Conservation (phyloP, 2,329 filamentous ascomycete species). For the Alternaria brassicae region DNA sequence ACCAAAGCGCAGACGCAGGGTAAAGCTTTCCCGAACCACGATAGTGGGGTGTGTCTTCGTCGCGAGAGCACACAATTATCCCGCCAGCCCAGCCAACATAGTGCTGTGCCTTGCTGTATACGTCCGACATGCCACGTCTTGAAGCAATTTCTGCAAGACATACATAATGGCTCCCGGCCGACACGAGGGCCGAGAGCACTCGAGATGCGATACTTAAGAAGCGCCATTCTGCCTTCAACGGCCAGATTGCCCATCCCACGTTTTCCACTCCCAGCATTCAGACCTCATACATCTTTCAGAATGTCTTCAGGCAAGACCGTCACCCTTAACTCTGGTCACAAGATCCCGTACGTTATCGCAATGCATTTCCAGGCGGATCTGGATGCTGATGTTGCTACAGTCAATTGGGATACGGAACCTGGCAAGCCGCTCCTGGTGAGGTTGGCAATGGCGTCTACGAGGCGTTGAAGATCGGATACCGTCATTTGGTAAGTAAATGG, state of each 20-base stretch:
- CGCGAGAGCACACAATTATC: conserved; percentile 35
- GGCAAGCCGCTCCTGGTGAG: conserved; percentile 45
- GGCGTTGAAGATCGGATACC: conserved; percentile 44
- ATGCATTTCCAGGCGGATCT: not conserved
- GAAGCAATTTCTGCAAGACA: conserved; percentile 21
- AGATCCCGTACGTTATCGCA: conserved; percentile 60
- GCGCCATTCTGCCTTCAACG: conserved; percentile 11
- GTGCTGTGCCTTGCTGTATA: conserved; percentile 24
- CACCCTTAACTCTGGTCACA: conserved; percentile 40
- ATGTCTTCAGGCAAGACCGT: conserved; percentile 49
- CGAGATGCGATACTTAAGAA: conserved; percentile 25
- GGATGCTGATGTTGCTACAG: conserved; percentile 49
- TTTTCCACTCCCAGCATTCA: not conserved
- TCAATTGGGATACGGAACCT: conserved; percentile 48
- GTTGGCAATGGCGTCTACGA: conserved; percentile 53
- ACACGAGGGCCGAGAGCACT: conserved; percentile 3
- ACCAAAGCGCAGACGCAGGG: not conserved
- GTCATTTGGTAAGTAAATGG: conserved; percentile 38
- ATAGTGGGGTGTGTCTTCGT: conserved; percentile 30
- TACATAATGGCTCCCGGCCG: conserved; percentile 2
- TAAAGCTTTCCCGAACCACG: conserved; percentile 18
- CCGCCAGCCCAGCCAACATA: conserved; percentile 28
- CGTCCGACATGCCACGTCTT: conserved; percentile 21
- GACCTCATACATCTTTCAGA: conserved; percentile 20
- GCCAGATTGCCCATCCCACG: not conserved